Evolutionary conservation across 2,329 filamentous ascomycete species (phyloP).

Genomic region (Cryoendolithus antarcticus): DNA sequence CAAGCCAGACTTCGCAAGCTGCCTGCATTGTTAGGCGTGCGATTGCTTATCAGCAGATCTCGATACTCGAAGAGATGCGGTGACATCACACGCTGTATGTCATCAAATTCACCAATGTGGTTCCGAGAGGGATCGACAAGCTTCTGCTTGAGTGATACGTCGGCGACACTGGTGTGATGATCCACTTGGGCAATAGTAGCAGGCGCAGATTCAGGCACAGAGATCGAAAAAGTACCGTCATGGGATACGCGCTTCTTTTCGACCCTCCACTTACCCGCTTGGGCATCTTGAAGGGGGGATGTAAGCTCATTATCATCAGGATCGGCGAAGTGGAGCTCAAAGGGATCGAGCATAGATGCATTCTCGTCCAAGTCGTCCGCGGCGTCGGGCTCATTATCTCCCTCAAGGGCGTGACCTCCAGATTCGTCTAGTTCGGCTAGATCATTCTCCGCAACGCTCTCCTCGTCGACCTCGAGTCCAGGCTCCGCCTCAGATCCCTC

Average conservation of each 20-base stretch:
- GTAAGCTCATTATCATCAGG: conserved; percentile 51
- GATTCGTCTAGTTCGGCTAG: conserved; percentile 34
- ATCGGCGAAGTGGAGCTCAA: conserved; percentile 65
- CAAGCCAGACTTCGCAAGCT: conserved; percentile 60
- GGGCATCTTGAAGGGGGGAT: conserved; percentile 35
- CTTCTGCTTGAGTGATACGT: conserved; percentile 58
- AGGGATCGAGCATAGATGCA: conserved; percentile 36
- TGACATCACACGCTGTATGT: conserved; percentile 52
- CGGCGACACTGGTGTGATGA: conserved; percentile 9
- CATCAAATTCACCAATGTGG: conserved; percentile 45
- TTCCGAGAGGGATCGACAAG: conserved; percentile 44
- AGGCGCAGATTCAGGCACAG: conserved; percentile 8
- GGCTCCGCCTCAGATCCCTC: conserved; percentile 27
- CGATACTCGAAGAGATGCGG: conserved; percentile 69
- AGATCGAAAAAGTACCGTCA: conserved; percentile 9
- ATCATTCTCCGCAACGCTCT: conserved; percentile 21
- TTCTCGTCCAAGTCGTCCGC: conserved; percentile 7
- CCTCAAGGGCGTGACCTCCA: conserved; percentile 35
- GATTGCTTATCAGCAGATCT: conserved; percentile 64
- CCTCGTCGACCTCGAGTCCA: conserved; percentile 23
- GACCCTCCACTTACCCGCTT: conserved; percentile 36
- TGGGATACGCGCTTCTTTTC: conserved; percentile 11
- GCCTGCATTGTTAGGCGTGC: conserved; percentile 56
- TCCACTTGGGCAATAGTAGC: conserved; percentile 6
- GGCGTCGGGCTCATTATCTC: conserved; percentile 28